Evolutionary conservation across 2,329 filamentous ascomycete species (phyloP).

Genomic region (Fusarium sp.): DNA sequence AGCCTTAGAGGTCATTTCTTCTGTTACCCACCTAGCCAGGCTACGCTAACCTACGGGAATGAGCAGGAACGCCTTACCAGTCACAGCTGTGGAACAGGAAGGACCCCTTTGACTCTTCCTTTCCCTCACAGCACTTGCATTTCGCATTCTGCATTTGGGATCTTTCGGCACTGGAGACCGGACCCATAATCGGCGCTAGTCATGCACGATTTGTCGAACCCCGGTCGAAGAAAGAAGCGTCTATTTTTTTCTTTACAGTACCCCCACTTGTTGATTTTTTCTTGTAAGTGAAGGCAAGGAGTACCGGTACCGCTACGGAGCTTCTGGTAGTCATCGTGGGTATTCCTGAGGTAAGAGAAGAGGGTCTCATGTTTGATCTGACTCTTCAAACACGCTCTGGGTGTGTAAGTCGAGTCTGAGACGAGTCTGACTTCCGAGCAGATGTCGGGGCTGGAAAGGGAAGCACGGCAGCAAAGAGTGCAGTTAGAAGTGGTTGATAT

Average conservation of each 20-base stretch:
- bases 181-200: slow-evolving; percentile 39
- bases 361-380: slow-evolving; percentile 32
- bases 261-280: slow-evolving; percentile 22
- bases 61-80: slow-evolving; percentile 11
- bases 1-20: too few relatives aligned
- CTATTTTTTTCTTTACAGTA: slow-evolving; percentile 9
- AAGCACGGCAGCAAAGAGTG: slow-evolving; percentile 18
- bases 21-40: too few relatives aligned
- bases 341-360: slow-evolving; percentile 29
- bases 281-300: slow-evolving; percentile 34
- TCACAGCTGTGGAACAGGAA: not conserved
- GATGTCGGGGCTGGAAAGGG: slow-evolving; percentile 17
- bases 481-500: slow-evolving; percentile 7
- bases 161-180: slow-evolving; percentile 40
- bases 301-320: slow-evolving; percentile 37
- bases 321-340: slow-evolving; percentile 33
- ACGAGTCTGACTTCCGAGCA: slow-evolving; percentile 1
- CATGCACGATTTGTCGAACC: slow-evolving; percentile 48
- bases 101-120: slow-evolving; percentile 29
- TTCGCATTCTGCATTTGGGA: slow-evolving; percentile 13
- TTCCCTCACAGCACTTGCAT: not conserved
- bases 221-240: slow-evolving; percentile 29
- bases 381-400: slow-evolving; percentile 35
- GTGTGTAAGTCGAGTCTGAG: slow-evolving; percentile 19
- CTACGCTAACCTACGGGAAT: not conserved